Evolutionary conservation across 805 yeast genomes (phyloP), one percentile per base, ranked within the genome.

Genomic region (Candida oleophila): DNA sequence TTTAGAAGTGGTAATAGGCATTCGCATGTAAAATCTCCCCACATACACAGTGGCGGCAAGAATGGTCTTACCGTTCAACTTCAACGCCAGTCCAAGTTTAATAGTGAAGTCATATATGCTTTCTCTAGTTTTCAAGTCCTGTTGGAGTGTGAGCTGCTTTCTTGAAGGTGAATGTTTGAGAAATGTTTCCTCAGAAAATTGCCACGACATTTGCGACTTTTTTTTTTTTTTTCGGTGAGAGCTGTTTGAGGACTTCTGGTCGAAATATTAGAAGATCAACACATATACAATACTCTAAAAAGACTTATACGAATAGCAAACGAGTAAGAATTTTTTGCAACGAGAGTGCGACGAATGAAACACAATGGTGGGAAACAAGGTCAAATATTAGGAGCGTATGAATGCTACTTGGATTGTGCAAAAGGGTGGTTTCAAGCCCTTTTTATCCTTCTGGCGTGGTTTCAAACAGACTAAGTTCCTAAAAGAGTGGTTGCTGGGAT

Each of bases 1-100:
- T 49, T 72, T 72, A 35, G 76, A 71, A 14, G 68, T 61, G 15
- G 76, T 66, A 30, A 72, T 69, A 14, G 76, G 74, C 49, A 62
- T 48, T 25, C 76, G 52, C 75, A 69, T 68, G 50, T 68, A 72
- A 47, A 61, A 71, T 7, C 77, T 55, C 46, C 68, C 64, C 18
- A 66, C 49, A 50, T 69, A 71, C 16, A 72, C 52, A 3, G 76
- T 68, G 11, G 77, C 72, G 1, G 74, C 73, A 28, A 68, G 59
- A n/a, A 72, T 70, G 37, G 77, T 70, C 22, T 63, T 54, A 3
- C 73, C 71, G 49, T 70, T 75, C 22, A 72, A 60, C 49, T 68
- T 70, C 37, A 72, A 58, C 35, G 51, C 54, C 3, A 71, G 48
- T 11, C 74, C 76, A 22, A 72, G 52, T 47, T 57, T 57, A 16